These are phyloP conservation scores for Anastatica hierochuntica DNA, from an alignment of 345 rosid genomes.

Conservation along the genomic window DNA sequence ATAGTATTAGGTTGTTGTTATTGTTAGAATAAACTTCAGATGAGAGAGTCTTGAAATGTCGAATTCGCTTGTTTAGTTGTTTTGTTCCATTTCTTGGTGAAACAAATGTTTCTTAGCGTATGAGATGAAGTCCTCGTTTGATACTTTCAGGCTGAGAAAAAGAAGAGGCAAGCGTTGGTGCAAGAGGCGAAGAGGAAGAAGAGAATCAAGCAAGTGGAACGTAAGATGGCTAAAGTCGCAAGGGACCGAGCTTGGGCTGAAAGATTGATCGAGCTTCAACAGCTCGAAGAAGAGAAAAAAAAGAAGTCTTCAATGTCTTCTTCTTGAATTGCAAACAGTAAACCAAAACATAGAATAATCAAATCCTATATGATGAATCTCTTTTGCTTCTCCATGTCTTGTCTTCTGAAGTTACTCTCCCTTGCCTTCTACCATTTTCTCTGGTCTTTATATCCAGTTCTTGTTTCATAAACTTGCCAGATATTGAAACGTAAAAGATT, in stretches of 20 bases:
- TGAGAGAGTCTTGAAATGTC: too few species aligned
- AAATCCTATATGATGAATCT: too few species aligned
- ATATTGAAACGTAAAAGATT: too few species aligned
- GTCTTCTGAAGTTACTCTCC: too few species aligned
- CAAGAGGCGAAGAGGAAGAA: slow-evolving; percentile 81
- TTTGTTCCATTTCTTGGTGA: too few species aligned
- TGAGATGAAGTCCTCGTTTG: background rate
- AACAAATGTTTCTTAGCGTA: background rate
- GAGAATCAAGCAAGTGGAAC: slow-evolving; percentile 42
- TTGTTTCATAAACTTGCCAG: too few species aligned
- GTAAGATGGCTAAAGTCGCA: slow-evolving; percentile 83
- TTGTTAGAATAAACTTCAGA: background rate
- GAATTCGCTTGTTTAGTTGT: too few species aligned
- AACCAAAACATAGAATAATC: background rate
- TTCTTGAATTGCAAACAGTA: slow-evolving; percentile 11
- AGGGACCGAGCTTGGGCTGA: slow-evolving; percentile 88
- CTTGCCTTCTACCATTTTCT: too few species aligned
- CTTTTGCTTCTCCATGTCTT: too few species aligned
- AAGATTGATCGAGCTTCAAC: slow-evolving; percentile 60
- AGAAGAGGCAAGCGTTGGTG: slow-evolving; percentile 77
- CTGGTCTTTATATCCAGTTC: too few species aligned
- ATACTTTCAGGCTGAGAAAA: slow-evolving; percentile 62
- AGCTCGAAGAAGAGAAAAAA: slow-evolving; percentile 65
- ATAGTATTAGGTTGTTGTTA: too few species aligned
- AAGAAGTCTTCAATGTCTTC: slow-evolving; percentile 40